Evolutionary conservation across 768 basidiomycete species (phyloP).

Genomic region (Sutorius australiensis): DNA sequence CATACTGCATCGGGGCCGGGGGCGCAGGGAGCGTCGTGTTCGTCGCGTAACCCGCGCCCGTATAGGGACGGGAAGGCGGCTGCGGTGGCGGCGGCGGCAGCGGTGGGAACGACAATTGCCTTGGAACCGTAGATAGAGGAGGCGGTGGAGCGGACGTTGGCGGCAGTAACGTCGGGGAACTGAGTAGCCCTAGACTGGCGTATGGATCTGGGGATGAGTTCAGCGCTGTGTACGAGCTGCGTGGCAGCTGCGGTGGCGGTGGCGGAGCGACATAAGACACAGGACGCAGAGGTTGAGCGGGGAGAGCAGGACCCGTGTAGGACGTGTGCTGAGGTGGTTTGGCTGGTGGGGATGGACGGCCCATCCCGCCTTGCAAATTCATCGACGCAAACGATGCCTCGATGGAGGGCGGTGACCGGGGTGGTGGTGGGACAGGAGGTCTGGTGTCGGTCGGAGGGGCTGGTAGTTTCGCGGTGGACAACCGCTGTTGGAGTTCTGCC

Average conservation of each 20-base stretch:
- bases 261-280: slow-evolving; percentile 14
- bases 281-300: slow-evolving; percentile 22
- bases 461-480: slow-evolving; percentile 41
- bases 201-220: slow-evolving; percentile 35
- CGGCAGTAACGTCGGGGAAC: slow-evolving; percentile 6
- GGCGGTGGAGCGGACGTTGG: slow-evolving; percentile 14
- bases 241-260: slow-evolving; percentile 27
- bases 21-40: slow-evolving; percentile 26
- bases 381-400: slow-evolving; percentile 57
- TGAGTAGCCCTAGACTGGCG: slow-evolving; percentile 29
- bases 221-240: slow-evolving; percentile 21
- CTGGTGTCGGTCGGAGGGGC: slow-evolving; percentile 44
- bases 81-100: slow-evolving; percentile 20
- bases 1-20: slow-evolving; percentile 26
- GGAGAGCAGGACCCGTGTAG: slow-evolving; percentile 18
- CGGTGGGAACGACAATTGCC: slow-evolving; percentile 24
- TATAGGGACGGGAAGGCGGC: slow-evolving; percentile 20
- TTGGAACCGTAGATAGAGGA: slow-evolving; percentile 1
- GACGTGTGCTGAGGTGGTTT: slow-evolving; percentile 29
- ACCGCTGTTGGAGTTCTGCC: slow-evolving; percentile 67
- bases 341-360: slow-evolving; percentile 27
- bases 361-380: slow-evolving; percentile 38
- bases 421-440: slow-evolving; percentile 45
- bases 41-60: slow-evolving; percentile 9
- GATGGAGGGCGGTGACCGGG: slow-evolving; percentile 37